Evolutionary conservation across 805 yeast genomes (phyloP), one percentile per base, ranked within the genome.

Genomic region (Suhomyces prunicola): DNA sequence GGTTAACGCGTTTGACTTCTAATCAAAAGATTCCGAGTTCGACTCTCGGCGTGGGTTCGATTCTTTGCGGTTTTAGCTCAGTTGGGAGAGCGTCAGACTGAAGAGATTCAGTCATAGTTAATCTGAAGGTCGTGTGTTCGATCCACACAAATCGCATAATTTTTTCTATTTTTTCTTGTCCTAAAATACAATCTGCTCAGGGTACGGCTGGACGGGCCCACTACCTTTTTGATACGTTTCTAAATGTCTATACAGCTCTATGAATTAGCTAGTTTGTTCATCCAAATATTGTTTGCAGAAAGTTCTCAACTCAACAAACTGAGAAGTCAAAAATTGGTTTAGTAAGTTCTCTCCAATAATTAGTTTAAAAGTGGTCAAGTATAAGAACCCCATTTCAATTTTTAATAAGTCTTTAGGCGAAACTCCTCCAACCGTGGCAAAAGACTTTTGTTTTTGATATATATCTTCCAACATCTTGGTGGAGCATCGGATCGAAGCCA

Each of bases 91-190:
- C 67, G 67, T 60, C 67, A 63, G 66, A 63, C 67, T 63, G 67
- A 62, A 63, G 67, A 53, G 51, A 53, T 53, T 53, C 59, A 55
- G 60, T 57, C 57, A 55, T 52, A 56, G 60, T 60, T 63, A 63
- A 84, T 84, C 88, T 85, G 88, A 81, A 86, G 90, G 90, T 85
- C 88, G 86, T 83, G 89, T 83, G 89, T 86, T 86, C 90, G 86
- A 85, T 83, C 89, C 90, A 83, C 89, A 84, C 82, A 81, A 79
- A 70, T 79, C 83, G 85, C 85, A 81, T 62, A 45, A 45, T 48
- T 57, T 65, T 70, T 53, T 50, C 39, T 22, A 26, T 42, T 48
- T 33, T 9, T 17, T 13, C 17, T 22, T 23, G 6, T 13, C 5
- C 13, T 22, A 22, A 10, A 19, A 17, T 13, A 41, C 26, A 23